Evolutionary conservation across 75 land plant species (phyloP), one percentile per base, ranked within the genome.

Genomic region (Adiantum capillusveneris): DNA sequence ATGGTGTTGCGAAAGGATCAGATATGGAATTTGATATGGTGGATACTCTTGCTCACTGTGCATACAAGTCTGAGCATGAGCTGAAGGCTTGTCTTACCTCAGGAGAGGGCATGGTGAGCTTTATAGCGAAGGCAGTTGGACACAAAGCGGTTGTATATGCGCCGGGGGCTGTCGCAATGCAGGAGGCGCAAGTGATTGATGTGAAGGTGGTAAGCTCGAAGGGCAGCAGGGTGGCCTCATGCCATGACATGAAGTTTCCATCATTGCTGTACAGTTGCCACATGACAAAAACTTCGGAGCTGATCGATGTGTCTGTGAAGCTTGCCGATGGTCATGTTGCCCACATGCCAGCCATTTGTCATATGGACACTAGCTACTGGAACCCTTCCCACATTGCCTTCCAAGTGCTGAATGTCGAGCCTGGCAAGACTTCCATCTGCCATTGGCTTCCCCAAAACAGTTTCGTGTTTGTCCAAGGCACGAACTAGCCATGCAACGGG

Each of bases 231-330:
- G 22, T 57, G 1, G 74, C 70, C 39, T 66, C 62, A 26, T 84
- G 87, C 68, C 88, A 84, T 59, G 56, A 59, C 43, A 52, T 62
- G 54, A 16, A 58, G 20, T 84, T 75, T 51, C 45, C 72, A n/a
- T 84, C 81, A 31, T 69, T 68, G 5, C 81, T 84, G 21, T 81
- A 70, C 60, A 66, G 57, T 46, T 84, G 84, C 72, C 84, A 81
- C 53, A 11, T 31, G 36, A 50, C 74, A 11, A 14, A 46, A 1
- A 22, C 58, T 19, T 64, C 77, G 0, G 57, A 34, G 22, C 71
- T 68, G n/a, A 69, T 74, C 56, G 25, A 18, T 27, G 55, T 72
- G 24, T 14, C 29, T 6, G 30, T 75, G 20, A 42, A 25, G 13
- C 56, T 60, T 25, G 56, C 61, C 9, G 62, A 66, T 31, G 70